Evolutionary conservation across 805 yeast genomes (phyloP), one percentile per base, ranked within the genome.

Genomic region (Zygoascus flipseniorum): DNA sequence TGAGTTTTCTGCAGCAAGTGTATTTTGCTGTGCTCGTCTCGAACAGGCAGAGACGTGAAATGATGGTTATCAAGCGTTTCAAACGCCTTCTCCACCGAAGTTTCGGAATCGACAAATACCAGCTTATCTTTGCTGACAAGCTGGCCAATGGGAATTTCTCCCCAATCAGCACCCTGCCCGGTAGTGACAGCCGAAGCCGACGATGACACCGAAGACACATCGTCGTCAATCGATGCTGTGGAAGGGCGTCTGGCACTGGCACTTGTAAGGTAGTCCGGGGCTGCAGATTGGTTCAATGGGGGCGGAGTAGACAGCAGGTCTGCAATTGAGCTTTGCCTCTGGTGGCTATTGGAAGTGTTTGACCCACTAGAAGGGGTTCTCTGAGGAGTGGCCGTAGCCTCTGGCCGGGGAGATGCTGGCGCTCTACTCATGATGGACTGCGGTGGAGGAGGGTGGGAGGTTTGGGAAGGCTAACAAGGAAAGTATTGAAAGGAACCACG

Each of bases 61-160:
- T 85, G 82, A 67, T 90, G 77, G 32, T 76, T 71, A 31, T 79
- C 76, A 63, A 92, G 75, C 3, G 84, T 82, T 62, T 89, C 89
- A 71, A 87, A 93, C 1, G 98, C 97, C 53, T 81, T 77, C 67
- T 92, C 97, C 20, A 92, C 95, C 2, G 96, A 81, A 37, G 80
- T 73, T 5, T 79, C 70, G 2, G 83, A 80, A 56, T 79, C 78
- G 58, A 89, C 82, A 43, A 82, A 76, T 48, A 90, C 79, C 60
- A 93, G 76, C 66, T 86, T 85, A 58, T 85, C 89, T 45, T 78
- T 75, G 68, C 88, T 95, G 43, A 89, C 83, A 60, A 93, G 75
- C 60, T 87, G 93, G 13, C 77, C 68, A 56, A 93, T 73, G 43
- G 77, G 79, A 20, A 87, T 79, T 56, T 83, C 85, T 62, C 80